phyloP scores from a whole-genome alignment of 1,139 yeast genomes.

The Geotrichum siamense region DNA sequence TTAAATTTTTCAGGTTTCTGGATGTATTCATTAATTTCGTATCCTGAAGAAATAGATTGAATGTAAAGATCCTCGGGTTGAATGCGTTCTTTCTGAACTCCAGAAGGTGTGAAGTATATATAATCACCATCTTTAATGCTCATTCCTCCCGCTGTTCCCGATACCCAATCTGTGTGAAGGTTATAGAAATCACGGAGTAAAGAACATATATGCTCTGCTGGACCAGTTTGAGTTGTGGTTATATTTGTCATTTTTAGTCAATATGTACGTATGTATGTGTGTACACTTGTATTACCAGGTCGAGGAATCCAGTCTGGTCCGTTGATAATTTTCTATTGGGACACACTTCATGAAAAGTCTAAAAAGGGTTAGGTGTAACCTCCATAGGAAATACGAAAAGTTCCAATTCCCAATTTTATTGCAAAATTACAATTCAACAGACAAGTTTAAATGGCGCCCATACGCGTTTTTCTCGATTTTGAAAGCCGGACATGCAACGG shows the following conservation, averaged over 20 bases:
- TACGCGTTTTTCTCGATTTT: slow-evolving; percentile 52
- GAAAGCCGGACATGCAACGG: slow-evolving; percentile 47
- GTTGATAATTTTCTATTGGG: too few species aligned
- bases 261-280: too few species aligned
- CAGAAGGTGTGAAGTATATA: slow-evolving; percentile 85
- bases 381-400: not conserved
- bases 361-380: not conserved
- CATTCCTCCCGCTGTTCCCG: slow-evolving; percentile 96
- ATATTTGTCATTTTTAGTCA: too few species aligned
- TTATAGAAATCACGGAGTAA: slow-evolving; percentile 76
- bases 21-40: slow-evolving; percentile 47
- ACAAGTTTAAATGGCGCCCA: slow-evolving; percentile 8
- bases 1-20: slow-evolving; percentile 60
- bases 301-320: too few species aligned
- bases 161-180: slow-evolving; percentile 55
- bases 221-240: not conserved
- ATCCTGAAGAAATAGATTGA: slow-evolving; percentile 39
- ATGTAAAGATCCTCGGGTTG: slow-evolving; percentile 78
- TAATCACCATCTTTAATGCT: slow-evolving; percentile 58
- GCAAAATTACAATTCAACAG: not conserved
- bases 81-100: slow-evolving; percentile 89
- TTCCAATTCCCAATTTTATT: too few species aligned
- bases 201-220: slow-evolving; percentile 2
- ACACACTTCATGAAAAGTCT: not conserved
- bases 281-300: too few species aligned